Evolutionary conservation across 768 basidiomycete species (phyloP).

Genomic region (Mycena floridula): DNA sequence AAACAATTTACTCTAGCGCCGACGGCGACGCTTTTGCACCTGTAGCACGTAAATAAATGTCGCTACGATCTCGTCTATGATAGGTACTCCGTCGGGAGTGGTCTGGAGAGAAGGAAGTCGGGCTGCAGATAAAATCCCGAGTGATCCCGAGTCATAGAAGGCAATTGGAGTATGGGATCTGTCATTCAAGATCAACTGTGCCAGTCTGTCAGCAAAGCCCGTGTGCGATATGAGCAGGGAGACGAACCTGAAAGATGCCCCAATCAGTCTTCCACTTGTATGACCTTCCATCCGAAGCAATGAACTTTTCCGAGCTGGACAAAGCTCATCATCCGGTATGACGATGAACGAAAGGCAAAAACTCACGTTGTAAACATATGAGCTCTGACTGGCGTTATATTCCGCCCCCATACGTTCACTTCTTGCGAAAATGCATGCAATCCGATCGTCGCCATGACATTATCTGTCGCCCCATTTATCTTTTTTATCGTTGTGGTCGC

Average conservation of each 20-base stretch:
- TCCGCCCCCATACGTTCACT: neutral
- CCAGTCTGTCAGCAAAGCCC: neutral
- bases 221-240: neutral
- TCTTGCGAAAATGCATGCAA: no score
- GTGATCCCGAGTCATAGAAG: neutral
- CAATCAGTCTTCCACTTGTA: slow-evolving; percentile 9
- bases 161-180: slow-evolving; percentile 1
- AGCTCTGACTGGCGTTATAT: neutral
- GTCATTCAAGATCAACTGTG: neutral
- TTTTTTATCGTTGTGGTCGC: neutral
- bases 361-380: neutral
- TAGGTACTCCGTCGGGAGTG: slow-evolving; percentile 19
- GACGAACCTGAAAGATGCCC: neutral
- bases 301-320: slow-evolving; percentile 5
- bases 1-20: no score
- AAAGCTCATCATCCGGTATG: neutral
- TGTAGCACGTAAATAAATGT: slow-evolving; percentile 29
- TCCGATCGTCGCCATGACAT: neutral
- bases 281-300: slow-evolving; percentile 6
- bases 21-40: slow-evolving; percentile 38
- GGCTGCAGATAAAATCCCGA: slow-evolving; percentile 5
- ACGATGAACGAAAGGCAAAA: neutral
- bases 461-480: neutral
- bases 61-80: slow-evolving; percentile 28
- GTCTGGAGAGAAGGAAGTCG: slow-evolving; percentile 18